Percentiles rank a stretch among this genome's conserved stretches.
Conservation (phyloP, 2,329 filamentous ascomycete species). For the Proliferodiscus dingleyae region DNA sequence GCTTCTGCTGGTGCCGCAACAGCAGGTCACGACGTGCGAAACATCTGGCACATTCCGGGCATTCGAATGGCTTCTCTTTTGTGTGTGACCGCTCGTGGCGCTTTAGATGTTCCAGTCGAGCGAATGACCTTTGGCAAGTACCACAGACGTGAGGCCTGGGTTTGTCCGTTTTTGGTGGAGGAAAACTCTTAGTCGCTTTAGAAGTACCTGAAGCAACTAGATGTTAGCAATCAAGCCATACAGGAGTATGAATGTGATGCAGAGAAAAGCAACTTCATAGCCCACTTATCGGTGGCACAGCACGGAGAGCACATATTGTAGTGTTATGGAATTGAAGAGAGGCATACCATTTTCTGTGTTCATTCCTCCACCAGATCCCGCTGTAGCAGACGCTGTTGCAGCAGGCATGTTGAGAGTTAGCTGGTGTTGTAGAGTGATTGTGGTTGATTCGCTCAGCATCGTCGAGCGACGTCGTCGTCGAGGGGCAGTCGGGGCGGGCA, state of each 20-base stretch:
- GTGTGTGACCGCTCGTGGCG: constrained; percentile 97
- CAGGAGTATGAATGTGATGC: constrained; percentile 1
- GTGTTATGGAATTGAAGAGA: constrained; percentile 1
- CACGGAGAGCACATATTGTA: not conserved
- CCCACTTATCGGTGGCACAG: not conserved
- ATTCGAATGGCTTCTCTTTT: constrained; percentile 96
- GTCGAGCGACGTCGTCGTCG: constrained; percentile 15
- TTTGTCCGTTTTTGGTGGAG: constrained; percentile 93
- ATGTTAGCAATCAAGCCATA: constrained; percentile 1
- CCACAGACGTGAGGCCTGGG: constrained; percentile 89
- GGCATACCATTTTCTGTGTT: constrained; percentile 30
- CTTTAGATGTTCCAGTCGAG: constrained; percentile 91
- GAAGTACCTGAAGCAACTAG: constrained; percentile 16
- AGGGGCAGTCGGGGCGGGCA: constrained; percentile 14
- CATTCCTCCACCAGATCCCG: constrained; percentile 23
- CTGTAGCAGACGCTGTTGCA: constrained; percentile 25
- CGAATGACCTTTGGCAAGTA: constrained; percentile 89
- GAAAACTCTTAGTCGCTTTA: constrained; percentile 40
- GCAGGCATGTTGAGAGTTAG: constrained; percentile 25
- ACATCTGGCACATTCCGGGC: constrained; percentile 87
- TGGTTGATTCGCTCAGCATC: constrained; percentile 26
- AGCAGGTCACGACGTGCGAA: constrained; percentile 91
- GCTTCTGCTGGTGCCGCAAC: constrained; percentile 94
- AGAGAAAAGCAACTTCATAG: constrained; percentile 10
- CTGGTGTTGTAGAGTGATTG: constrained; percentile 17